These are phyloP conservation scores for Leccinum fibrillosum DNA, from an alignment of 768 basidiomycete species.

Conservation along the genomic window DNA sequence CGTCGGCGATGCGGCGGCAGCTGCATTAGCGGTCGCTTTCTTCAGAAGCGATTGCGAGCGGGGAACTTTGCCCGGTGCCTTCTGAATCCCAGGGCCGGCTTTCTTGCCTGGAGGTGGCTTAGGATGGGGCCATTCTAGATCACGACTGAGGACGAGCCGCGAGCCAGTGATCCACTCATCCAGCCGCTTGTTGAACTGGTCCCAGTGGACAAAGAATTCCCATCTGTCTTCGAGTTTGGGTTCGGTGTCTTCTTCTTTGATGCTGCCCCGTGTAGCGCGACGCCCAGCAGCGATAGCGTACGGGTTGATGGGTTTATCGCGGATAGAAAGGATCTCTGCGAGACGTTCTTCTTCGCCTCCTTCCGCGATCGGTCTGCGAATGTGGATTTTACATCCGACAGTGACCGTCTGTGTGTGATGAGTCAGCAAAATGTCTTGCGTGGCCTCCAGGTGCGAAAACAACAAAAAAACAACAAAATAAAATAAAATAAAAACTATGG, in stretches of 20 bases:
- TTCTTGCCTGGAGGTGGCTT: constrained; percentile 64
- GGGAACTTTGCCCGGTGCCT: constrained; percentile 62
- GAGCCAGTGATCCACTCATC: constrained; percentile 96
- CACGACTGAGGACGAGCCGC: constrained; percentile 76
- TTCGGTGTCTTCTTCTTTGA: constrained; percentile 48
- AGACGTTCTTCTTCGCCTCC: constrained; percentile 84
- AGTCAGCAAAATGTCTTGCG: constrained; percentile 29
- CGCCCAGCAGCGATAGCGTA: constrained; percentile 36
- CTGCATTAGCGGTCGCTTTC: constrained; percentile 68
- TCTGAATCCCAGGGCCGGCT: constrained; percentile 39
- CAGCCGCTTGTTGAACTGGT: constrained; percentile 97
- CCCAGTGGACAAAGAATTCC: constrained; percentile 99
- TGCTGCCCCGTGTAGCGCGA: constrained; percentile 38
- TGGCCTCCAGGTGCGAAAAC: constrained; percentile 26
- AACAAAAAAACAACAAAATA: neutral
- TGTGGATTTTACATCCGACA: constrained; percentile 95
- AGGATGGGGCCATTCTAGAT: constrained; percentile 96
- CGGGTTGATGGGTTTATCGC: constrained; percentile 72
- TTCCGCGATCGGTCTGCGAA: constrained; percentile 72
- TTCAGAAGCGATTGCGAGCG: constrained; percentile 59
- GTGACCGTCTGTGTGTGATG: constrained; percentile 64
- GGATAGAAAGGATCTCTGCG: constrained; percentile 93
- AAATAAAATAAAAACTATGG: constrained; percentile 7
- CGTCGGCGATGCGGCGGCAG: constrained; percentile 58
- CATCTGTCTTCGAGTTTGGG: constrained; percentile 69